A percentile compares a stretch with the other conserved stretches of the same genome.
phyloP scores from a whole-genome alignment of 2,329 filamentous ascomycete species.

The Fusarium newnesense region DNA sequence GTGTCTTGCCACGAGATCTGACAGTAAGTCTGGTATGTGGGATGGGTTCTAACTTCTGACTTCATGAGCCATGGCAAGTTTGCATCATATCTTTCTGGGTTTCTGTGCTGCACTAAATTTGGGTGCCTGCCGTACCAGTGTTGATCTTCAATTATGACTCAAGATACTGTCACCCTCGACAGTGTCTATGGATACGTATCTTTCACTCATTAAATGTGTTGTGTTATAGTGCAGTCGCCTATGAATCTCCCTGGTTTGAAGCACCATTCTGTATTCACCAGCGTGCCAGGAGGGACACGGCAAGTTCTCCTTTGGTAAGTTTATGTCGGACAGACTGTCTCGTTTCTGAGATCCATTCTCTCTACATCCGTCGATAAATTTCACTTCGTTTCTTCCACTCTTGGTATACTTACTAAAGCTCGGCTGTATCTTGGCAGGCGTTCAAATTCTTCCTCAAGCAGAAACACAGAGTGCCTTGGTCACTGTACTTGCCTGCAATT shows the following conservation, averaged over 20 bases:
- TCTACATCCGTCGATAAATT: neutral
- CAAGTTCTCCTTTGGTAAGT: neutral
- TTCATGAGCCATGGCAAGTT: neutral
- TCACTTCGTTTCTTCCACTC: neutral
- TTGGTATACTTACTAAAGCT: neutral
- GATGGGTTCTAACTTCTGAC: neutral
- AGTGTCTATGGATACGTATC: neutral
- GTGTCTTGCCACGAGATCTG: constrained; percentile 11
- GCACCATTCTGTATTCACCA: neutral
- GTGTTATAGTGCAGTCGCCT: neutral
- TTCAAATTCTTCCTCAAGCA: neutral
- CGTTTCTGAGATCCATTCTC: neutral
- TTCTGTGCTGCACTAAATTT: neutral
- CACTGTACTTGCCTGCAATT: neutral
- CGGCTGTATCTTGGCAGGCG: neutral
- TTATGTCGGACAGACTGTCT: neutral
- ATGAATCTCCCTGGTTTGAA: neutral
- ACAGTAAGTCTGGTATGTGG: neutral
- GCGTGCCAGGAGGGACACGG: neutral
- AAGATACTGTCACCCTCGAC: neutral
- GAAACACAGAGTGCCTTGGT: neutral
- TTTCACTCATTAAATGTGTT: neutral
- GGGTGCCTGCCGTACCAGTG: neutral
- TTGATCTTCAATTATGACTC: neutral
- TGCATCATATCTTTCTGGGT: neutral